Percentiles rank a stretch among this genome's conserved stretches.
These are phyloP conservation scores for Delitschia confertaspora DNA, from an alignment of 495 filamentous ascomycete genomes.

Conservation along the genomic window DNA sequence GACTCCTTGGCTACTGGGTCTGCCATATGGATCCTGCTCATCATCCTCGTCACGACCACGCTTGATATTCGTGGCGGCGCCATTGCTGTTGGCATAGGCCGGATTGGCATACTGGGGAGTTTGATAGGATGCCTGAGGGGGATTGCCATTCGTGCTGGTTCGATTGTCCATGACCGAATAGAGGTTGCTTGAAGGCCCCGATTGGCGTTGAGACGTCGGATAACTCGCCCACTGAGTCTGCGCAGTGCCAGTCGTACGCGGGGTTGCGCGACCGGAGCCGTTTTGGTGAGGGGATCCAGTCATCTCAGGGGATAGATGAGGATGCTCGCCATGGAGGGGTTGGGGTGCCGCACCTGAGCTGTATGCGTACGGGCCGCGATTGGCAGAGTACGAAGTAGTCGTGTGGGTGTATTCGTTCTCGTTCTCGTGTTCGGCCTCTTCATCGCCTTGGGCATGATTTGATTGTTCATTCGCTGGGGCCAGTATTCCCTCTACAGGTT, in stretches of 20 bases:
- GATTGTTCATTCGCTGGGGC: conserved; percentile 37
- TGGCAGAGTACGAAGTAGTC: conserved; percentile 52
- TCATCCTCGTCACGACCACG: conserved; percentile 65
- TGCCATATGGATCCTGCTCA: conserved; percentile 57
- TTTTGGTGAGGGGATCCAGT: conserved; percentile 82
- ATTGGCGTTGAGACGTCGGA: conserved; percentile 66
- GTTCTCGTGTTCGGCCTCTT: conserved; percentile 63
- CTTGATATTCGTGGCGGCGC: conserved; percentile 59
- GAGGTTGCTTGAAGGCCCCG: conserved; percentile 64
- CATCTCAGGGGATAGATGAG: conserved; percentile 78
- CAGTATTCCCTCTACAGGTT: conserved; percentile 49
- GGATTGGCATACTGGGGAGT: conserved; percentile 43
- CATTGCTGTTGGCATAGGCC: conserved; percentile 56
- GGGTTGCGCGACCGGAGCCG: conserved; percentile 79
- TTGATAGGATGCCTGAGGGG: conserved; percentile 43
- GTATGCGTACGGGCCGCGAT: conserved; percentile 67
- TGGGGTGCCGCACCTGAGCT: conserved; percentile 53
- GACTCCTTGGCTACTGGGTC: conserved; percentile 53
- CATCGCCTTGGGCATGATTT: conserved; percentile 46
- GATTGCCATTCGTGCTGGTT: conserved; percentile 54
- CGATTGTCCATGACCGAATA: conserved; percentile 86
- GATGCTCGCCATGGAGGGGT: conserved; percentile 61
- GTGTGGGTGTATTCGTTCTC: conserved; percentile 64
- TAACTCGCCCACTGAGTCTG: conserved; percentile 74
- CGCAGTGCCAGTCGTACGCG: conserved; percentile 59